Base-by-base conservation (phyloP, 2,329 filamentous ascomycete species). In the Botryotinia narcissicola region DNA sequence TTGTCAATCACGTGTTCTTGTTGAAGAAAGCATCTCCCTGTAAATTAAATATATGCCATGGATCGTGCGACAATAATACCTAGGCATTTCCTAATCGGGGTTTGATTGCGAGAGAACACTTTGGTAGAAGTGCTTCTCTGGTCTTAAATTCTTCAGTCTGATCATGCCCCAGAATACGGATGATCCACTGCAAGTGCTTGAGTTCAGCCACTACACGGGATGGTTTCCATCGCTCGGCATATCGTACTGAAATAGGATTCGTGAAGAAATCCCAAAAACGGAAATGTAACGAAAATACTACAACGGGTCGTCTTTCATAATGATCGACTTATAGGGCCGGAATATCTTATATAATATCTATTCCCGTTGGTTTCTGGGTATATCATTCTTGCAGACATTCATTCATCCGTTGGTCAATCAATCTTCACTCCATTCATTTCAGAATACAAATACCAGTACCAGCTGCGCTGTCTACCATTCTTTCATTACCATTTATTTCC, bases 181-280 rank as follows among this genome's bases (percentile, higher is more conserved):
- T 25, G 69, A 64, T 71, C 59, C 20, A 71, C 25, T 9, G 16
- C n/a, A 35, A 51, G 37, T 68, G 66, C 44, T n/a, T 71, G 22
- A 29, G 35, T 29, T 32, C 35, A 64, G 40, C 61, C 61, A 44
- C 10, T 22, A 64, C 29, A 64, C 29, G n/a, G 48, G 29, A 70
- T n/a, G 32, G n/a, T 32, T 59, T 57, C 35, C n/a, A 59, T 14
- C 22, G 12, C 25, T 37, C 9, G 29, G 20, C 69, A 51, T 40
- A 22, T 51, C 18, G 42, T 16, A n/a, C 32, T 12, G 22, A 18
- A 29, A 18, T 29, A 18, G n/a, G n/a, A 57, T 57, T 25, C 69
- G n/a, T 71, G 29, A 37, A 63, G 42, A 51, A n/a, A 12, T 61
- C 57, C 69, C 22, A 63, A 51, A 42, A 64, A 64, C 10, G 44